Evolutionary conservation across 768 basidiomycete species (phyloP).

Genomic region (Chalciporus chontae): DNA sequence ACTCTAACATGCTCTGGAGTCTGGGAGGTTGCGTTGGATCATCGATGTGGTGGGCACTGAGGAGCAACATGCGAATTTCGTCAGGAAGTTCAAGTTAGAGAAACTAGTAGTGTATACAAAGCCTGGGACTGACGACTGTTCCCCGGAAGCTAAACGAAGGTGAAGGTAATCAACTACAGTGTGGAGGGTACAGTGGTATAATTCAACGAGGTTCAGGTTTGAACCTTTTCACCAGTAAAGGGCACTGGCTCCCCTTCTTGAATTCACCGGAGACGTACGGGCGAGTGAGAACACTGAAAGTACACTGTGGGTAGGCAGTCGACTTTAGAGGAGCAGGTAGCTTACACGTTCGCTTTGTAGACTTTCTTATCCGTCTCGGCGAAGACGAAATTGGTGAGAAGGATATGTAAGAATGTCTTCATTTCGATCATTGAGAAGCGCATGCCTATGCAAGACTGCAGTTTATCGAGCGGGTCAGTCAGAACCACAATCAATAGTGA

Average conservation of each 20-base stretch:
- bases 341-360: conserved; percentile 61
- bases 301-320: not conserved
- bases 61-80: too few relatives aligned
- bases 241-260: conserved; percentile 60
- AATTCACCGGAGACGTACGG: conserved; percentile 56
- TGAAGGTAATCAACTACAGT: not conserved
- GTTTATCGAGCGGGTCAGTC: not conserved
- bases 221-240: conserved; percentile 46
- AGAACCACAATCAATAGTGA: not conserved
- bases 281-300: conserved; percentile 55
- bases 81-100: not conserved
- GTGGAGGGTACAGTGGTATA: not conserved
- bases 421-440: conserved; percentile 83
- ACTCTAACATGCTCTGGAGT: too few relatives aligned
- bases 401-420: conserved; percentile 69
- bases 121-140: not conserved
- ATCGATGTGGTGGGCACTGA: too few relatives aligned
- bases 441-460: conserved; percentile 78
- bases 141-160: not conserved
- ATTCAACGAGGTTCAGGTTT: conserved; percentile 3
- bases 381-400: conserved; percentile 67
- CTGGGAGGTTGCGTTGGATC: too few relatives aligned
- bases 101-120: not conserved
- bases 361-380: conserved; percentile 49
- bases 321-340: not conserved